Base-by-base conservation (phyloP, 345 rosid species). In the Trapa incisa region DNA sequence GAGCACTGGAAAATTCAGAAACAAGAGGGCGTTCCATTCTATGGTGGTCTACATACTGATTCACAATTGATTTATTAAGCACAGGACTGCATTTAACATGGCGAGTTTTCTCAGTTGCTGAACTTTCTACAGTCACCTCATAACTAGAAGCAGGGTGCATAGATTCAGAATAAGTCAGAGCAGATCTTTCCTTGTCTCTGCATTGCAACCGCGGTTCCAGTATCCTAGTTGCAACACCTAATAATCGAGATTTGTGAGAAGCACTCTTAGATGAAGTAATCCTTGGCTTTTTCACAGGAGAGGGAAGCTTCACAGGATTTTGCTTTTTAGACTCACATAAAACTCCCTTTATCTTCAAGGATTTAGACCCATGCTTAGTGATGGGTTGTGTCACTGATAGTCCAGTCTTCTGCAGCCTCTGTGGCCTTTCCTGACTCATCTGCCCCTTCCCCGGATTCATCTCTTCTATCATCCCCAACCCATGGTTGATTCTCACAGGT, bases 131-230 rank as follows among this genome's bases (percentile, higher is more conserved):
- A 62, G 57, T 75, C 42, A 67, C 73, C 58, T 71, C 80, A 38
- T 72, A 74, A 13, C 29, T 68, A 33, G 77, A 37, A 52, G 58
- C 47, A 77, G 61, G 60, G 17, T 71, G 74, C 5, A 32, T 36
- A 13, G 90, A 73, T 63, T 73, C 69, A 0, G 91, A 70, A 72
- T 77, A 87, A 41, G 83, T 75, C 68, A 90, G 80, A 38, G 83
- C 78, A 68, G 68, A 69, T 76, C 78, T 88, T 5, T 84, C 79
- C 76, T 85, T 86, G 70, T 68, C 78, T 63, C 84, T 87, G 36
- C 83, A 84, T 65, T 83, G 96, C 72, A 86, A 75, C 32, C 98
- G 92, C 0, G 97, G 97, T 71, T 94, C 99, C 56, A 94, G 77
- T 72, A 94, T 94, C 74, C 81, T 87, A 69, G 88, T 52, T 65